Evolutionary conservation across 495 filamentous ascomycete species (phyloP), one percentile per base, ranked within the genome.

Genomic region (Talaromyces nanjingensis): DNA sequence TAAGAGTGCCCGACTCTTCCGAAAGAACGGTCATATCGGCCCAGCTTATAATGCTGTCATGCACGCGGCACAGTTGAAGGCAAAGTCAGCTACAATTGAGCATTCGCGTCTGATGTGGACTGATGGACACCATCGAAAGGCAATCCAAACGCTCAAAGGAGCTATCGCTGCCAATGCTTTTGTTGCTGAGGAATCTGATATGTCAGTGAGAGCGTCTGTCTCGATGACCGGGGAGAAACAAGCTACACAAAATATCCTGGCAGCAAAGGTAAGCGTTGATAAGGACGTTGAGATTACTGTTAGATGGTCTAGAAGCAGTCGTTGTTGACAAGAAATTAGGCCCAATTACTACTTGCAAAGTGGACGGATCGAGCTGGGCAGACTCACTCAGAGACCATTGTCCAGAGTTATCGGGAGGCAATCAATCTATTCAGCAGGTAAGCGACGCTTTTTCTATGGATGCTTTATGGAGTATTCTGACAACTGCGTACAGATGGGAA

Each of bases 301-400:
- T n/a, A 12, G 27, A 14, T 33, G 20, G 18, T 56, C 64, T 0
- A 49, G 61, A 47, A 37, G 60, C 56, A 22, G 49, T 66, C 25
- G 49, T 27, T 5, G 33, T 55, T 64, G 42, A 64, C 29, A 25
- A 27, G 39, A 22, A 31, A 59, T 42, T 66, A 83, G 77, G 92
- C 92, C 12, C 87, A 94, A 67, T 77, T 98, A 14, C 79, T 97
- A 63, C 80, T 96, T 42, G 94, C 94, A n/a, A 97, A 96, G 74
- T 98, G 94, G 94, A 85, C 96, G 14, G 94, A 98, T 69, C 85
- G 83, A 63, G 90, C 94, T 18, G 94, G 96, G 14, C 92, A 97
- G 71, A 96, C 91, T 2, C 88, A 92, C 71, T 89, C 90, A 18
- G 81, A 84, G 37, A 85, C 86, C 5, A 84, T 97, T 62, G 86